Base-by-base conservation (phyloP, 169 alveolate species). In the Plasmodium sp. region DNA sequence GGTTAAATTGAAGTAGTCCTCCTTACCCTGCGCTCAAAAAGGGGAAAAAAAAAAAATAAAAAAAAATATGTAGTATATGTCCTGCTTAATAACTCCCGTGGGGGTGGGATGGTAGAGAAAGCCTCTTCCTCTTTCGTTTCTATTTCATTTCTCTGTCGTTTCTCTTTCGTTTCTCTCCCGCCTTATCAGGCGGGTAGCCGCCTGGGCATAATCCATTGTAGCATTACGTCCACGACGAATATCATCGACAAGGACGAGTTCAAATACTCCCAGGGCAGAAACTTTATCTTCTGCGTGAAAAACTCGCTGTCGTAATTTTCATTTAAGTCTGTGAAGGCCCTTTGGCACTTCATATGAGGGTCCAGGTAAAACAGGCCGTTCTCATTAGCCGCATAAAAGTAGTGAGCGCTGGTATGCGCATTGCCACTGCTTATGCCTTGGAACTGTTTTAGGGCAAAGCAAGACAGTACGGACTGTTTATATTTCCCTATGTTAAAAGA, bases 361-460 rank as follows among this genome's bases (percentile, higher is more conserved):
- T 96, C 97, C 7, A 94, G 84, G 82, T 85, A 94, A 84, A 91
- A 82, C 31, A 86, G 95, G 36, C 93, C 81, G 41, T 92, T 91
- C 6, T 81, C 91, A 77, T 90, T 86, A 81, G 94, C 93, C 9
- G 97, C 92, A 31, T 90, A 93, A 56, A 96, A 91, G 81, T 92
- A 94, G 83, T 94, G 75, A 22, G 97, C 95, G 33, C 96, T 85
- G 27, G 92, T 86, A 72, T 80, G 56, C 33, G 79, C 48, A 62
- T 93, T 83, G 31, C 96, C 97, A 72, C 97, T 92, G 16, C 96
- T 86, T 62, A 96, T 94, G 10, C 97, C 96, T 83, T 93, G 93
- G 84, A 96, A 85, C 90, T 94, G 95, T 36, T 74, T 84, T 73
- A 85, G 75, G 39, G 75, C 84, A 81, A 96, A 94, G 22, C 95